Evolutionary conservation across 352 stramenopile species (phyloP).

Genomic region (Phytopythium sindhum): DNA sequence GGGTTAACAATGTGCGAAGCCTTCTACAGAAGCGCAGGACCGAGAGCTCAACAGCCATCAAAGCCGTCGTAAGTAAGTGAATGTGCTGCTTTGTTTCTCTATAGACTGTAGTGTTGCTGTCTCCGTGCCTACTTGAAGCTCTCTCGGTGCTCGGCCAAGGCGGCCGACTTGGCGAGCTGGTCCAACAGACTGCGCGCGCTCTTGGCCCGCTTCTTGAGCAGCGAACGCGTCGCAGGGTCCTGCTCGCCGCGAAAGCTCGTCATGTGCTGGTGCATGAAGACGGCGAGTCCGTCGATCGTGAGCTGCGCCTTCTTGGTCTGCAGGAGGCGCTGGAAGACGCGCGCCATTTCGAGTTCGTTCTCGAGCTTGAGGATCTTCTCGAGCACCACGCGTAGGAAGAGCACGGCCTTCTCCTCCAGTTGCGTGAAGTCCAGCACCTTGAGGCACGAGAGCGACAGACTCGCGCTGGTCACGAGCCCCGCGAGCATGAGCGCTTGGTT

Average conservation of each 20-base stretch:
- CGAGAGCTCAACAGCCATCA: neutral
- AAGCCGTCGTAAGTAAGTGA: neutral
- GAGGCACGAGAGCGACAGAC: constrained; percentile 79
- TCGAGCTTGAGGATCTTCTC: constrained; percentile 71
- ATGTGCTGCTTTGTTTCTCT: neutral
- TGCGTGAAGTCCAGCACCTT: constrained; percentile 94
- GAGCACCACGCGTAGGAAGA: constrained; percentile 88
- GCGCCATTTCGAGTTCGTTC: constrained; percentile 57
- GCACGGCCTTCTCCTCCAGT: constrained; percentile 75
- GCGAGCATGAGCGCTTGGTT: constrained; percentile 89
- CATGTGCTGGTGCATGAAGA: constrained; percentile 81
- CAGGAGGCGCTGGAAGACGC: constrained; percentile 72
- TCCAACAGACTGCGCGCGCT: constrained; percentile 67
- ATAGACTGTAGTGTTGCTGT: neutral
- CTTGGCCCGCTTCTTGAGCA: constrained; percentile 64
- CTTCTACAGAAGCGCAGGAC: neutral
- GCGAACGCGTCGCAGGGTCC: constrained; percentile 27
- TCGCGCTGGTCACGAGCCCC: constrained; percentile 57
- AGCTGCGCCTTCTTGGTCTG: constrained; percentile 78
- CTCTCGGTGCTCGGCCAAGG: constrained; percentile 34
- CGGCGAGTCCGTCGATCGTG: constrained; percentile 71
- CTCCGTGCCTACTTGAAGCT: constrained; percentile 41
- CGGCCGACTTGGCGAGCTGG: constrained; percentile 57
- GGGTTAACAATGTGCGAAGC: neutral
- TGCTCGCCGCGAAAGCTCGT: constrained; percentile 51